Evolutionary conservation across 441 rosid species (phyloP).

Genomic region (Corymbia citriodora): DNA sequence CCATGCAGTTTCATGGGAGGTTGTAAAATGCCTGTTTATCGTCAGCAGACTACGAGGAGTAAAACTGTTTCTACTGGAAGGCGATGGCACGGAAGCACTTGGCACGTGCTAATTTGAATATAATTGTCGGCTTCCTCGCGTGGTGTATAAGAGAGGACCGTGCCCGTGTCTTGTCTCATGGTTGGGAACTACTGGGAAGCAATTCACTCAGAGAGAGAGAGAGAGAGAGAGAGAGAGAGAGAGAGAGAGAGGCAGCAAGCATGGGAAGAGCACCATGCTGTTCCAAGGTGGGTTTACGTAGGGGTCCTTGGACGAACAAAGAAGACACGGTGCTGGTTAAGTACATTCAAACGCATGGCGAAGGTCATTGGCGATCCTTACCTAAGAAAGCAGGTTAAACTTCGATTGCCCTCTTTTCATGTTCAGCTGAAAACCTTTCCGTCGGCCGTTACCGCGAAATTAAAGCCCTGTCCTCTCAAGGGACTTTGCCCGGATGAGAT

Average conservation of each 20-base stretch:
- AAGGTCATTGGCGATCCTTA: slow-evolving; percentile 16
- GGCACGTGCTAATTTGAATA: neutral
- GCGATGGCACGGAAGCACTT: neutral
- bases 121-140: neutral
- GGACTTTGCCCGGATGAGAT: neutral
- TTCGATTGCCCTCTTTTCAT: neutral
- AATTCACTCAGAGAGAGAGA: neutral
- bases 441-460: neutral
- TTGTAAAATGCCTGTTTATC: neutral
- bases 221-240: neutral
- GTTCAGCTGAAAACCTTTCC: neutral
- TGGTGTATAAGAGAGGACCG: neutral
- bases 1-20: neutral
- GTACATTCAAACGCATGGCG: slow-evolving; percentile 13
- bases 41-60: neutral
- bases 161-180: neutral
- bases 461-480: neutral
- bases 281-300: slow-evolving; percentile 16
- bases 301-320: slow-evolving; percentile 17
- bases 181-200: neutral
- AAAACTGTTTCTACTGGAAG: neutral
- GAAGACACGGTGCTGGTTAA: slow-evolving; percentile 16
- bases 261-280: slow-evolving; percentile 24
- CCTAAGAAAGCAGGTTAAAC: slow-evolving; percentile 18
- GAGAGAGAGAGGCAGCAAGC: neutral